phyloP scores from a whole-genome alignment of 2,329 filamentous ascomycete genomes.

The Fusarium algeriense region DNA sequence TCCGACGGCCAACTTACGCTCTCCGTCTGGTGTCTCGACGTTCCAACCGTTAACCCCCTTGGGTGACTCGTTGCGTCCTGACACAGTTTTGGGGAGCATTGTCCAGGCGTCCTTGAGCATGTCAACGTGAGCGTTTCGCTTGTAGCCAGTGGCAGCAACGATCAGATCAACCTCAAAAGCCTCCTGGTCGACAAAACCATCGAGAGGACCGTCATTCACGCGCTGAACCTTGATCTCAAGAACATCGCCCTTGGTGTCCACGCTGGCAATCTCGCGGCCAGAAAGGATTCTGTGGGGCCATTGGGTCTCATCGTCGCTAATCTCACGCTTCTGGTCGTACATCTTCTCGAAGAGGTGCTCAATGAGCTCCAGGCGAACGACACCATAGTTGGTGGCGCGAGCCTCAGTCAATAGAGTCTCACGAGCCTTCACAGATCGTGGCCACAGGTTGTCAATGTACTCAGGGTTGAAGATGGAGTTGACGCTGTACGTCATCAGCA shows the following conservation, averaged over 20 bases:
- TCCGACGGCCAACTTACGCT: slow-evolving; percentile 71
- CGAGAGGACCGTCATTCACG: slow-evolving; percentile 55
- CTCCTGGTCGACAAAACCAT: slow-evolving; percentile 62
- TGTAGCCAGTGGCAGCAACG: slow-evolving; percentile 90
- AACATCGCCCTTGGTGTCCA: slow-evolving; percentile 64
- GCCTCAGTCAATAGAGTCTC: slow-evolving; percentile 73
- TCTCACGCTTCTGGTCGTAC: slow-evolving; percentile 84
- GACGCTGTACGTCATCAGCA: slow-evolving; percentile 69
- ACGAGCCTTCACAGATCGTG: slow-evolving; percentile 73
- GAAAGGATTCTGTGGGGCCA: slow-evolving; percentile 88
- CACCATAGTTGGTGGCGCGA: slow-evolving; percentile 91
- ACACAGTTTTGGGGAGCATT: slow-evolving; percentile 70
- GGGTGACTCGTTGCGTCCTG: slow-evolving; percentile 46
- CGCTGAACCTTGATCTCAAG: slow-evolving; percentile 72
- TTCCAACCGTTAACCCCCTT: slow-evolving; percentile 58
- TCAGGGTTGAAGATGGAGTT: slow-evolving; percentile 97
- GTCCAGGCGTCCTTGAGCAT: slow-evolving; percentile 76
- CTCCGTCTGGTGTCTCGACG: slow-evolving; percentile 53
- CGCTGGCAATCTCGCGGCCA: slow-evolving; percentile 73
- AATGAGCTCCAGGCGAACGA: slow-evolving; percentile 90
- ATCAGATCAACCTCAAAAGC: slow-evolving; percentile 81
- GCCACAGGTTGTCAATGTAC: slow-evolving; percentile 81
- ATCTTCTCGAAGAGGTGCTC: slow-evolving; percentile 89
- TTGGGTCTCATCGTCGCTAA: slow-evolving; percentile 73
- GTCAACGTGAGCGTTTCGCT: slow-evolving; percentile 79